phyloP scores from a whole-genome alignment of 768 basidiomycete species.

The Boletus barrowsii region DNA sequence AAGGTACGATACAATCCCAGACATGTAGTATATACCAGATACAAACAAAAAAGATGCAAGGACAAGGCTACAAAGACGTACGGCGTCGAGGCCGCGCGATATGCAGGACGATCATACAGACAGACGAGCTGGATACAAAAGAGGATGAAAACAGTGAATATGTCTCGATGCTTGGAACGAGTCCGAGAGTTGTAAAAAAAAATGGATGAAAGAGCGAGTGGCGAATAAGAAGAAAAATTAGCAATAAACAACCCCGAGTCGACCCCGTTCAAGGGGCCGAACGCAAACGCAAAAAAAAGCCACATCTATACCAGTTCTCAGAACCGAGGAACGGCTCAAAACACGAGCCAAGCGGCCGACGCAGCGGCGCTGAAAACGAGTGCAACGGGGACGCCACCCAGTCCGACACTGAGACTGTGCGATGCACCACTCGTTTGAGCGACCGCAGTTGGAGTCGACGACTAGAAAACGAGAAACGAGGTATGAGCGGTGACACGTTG shows the following conservation, averaged over 20 bases:
- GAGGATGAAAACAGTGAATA: neutral
- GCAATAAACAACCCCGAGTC: too few relatives aligned
- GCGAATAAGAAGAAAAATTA: neutral
- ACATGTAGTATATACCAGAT: neutral
- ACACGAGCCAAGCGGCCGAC: neutral
- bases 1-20: neutral
- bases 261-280: too few relatives aligned
- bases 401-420: neutral
- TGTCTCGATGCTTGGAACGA: neutral
- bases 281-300: too few relatives aligned
- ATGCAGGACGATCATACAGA: neutral
- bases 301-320: neutral
- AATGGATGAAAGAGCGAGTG: neutral
- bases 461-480: neutral
- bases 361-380: constrained; percentile 4
- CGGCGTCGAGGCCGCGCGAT: neutral
- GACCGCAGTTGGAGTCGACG: neutral
- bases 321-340: neutral
- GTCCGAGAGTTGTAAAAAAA: neutral
- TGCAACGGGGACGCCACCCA: constrained; percentile 2
- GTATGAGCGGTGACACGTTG: neutral
- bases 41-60: neutral
- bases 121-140: neutral
- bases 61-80: neutral
- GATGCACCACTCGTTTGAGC: constrained; percentile 8